Evolutionary conservation across 192 early-diverging fungal species (phyloP).

Genomic region (Linnemannia elongata): DNA sequence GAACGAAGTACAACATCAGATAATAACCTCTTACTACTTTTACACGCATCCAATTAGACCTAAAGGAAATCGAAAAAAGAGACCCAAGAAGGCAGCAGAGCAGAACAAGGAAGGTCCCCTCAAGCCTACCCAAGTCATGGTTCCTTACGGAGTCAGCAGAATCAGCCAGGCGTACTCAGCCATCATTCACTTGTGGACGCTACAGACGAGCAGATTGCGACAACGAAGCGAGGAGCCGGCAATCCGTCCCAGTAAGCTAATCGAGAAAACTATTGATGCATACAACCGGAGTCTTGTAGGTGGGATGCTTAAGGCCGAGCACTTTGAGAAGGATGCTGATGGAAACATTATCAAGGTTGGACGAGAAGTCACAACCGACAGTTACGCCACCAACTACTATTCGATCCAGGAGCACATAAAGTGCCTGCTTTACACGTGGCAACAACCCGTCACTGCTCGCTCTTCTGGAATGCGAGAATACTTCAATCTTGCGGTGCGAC

Average conservation of each 20-base stretch:
- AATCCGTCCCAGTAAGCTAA: not conserved
- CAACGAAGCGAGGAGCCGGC: too few relatives aligned
- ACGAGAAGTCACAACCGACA: not conserved
- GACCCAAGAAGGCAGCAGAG: too few relatives aligned
- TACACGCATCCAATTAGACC: too few relatives aligned
- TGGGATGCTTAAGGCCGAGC: not conserved
- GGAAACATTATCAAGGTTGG: not conserved
- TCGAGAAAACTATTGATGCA: not conserved
- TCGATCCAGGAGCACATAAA: not conserved
- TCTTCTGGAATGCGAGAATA: conserved; percentile 11
- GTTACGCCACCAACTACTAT: conserved; percentile 4
- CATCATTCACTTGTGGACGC: too few relatives aligned
- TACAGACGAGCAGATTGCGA: too few relatives aligned
- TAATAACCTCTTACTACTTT: too few relatives aligned
- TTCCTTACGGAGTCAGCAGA: too few relatives aligned
- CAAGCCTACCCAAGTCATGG: too few relatives aligned
- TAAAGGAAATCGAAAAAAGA: too few relatives aligned
- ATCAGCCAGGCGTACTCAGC: too few relatives aligned
- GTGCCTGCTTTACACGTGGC: conserved; percentile 14
- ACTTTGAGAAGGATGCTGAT: not conserved
- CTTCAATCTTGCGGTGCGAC: conserved; percentile 14
- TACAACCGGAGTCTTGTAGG: not conserved
- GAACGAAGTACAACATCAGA: too few relatives aligned
- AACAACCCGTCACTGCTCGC: not conserved
- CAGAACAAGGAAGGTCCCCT: too few relatives aligned